Conservation (phyloP, 2,329 filamentous ascomycete genomes). For the Exophiala sp. region DNA sequence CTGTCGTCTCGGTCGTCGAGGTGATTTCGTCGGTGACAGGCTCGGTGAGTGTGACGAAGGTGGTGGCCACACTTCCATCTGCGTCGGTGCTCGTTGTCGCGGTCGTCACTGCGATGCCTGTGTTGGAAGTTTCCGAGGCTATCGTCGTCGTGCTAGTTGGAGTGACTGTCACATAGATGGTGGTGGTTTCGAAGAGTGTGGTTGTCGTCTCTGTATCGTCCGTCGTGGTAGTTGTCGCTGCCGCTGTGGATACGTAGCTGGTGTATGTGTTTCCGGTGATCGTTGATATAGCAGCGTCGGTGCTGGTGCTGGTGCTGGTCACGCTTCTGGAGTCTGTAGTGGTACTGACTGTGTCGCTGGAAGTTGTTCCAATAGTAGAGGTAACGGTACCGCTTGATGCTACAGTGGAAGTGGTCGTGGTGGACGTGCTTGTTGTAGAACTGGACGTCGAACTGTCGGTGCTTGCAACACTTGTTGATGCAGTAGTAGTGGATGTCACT, state of each 20-base stretch:
- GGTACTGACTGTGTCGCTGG: not conserved
- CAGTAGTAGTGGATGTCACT: not conserved
- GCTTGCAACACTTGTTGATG: not conserved
- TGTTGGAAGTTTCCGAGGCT: not conserved
- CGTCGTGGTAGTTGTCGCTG: not conserved
- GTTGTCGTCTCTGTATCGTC: not conserved
- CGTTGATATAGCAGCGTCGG: too few relatives aligned
- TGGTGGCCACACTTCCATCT: constrained; percentile 2
- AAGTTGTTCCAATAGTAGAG: not conserved
- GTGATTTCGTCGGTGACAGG: constrained; percentile 6
- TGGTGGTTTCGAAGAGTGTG: not conserved
- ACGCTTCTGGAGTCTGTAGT: constrained; percentile 5
- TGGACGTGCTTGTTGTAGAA: constrained; percentile 3
- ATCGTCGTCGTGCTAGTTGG: not conserved
- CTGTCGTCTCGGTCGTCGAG: constrained; percentile 5
- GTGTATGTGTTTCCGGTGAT: too few relatives aligned
- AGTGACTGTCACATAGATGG: not conserved
- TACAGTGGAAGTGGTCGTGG: constrained; percentile 8
- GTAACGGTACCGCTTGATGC: constrained; percentile 9
- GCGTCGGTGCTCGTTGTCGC: not conserved
- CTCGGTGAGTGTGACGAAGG: constrained; percentile 11
- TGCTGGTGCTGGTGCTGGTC: not conserved
- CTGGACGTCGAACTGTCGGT: not conserved
- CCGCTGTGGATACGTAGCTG: not conserved
- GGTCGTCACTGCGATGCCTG: not conserved